Base-by-base conservation (phyloP, 257 asterid genomes). In the Gentiana dahurica region DNA sequence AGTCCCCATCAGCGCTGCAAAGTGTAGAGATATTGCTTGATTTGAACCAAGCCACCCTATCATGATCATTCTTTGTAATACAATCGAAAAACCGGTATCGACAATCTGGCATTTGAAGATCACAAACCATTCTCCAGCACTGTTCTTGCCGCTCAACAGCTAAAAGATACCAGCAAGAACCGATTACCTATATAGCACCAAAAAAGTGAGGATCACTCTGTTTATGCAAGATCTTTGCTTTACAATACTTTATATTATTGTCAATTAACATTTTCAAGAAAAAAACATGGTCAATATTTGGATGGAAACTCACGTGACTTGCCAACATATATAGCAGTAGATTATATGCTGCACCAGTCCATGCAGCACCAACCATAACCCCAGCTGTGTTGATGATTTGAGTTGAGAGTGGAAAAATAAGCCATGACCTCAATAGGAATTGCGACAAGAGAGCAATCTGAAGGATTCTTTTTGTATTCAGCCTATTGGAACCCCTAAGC, bases 311-410 rank as follows among this genome's bases (percentile, higher is more conserved):
- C 58, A 79, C 94, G 66, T 85, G 94, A 48, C 94, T 85, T 52
- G 90, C 94, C 47, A 85, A 75, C 90, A 85, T 73, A 50, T 73
- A 84, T 51, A 84, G 84, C 65, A 77, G 13, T 10, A 85, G 83
- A 70, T 85, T 85, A 49, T 74, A 82, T 34, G 82, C 91, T 11
- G 95, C 95, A 32, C 95, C 91, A 12, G 84, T 88, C 95, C 94
- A 85, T 0, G 88, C 84, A 51, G 86, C 83, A 70, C 84, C 91
- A 8, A 80, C 82, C 63, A 82, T 75, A 5, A 82, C 82, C 3
- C 95, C 91, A 24, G 82, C 64, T 3, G 86, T 76, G 11, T 75
- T 76, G 68, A 85, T 70, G 56, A 85, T 85, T 61, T 85, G 72
- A 5, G 86, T 77, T 1, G 86, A 75, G 8, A 77, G 82, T n/a